Base-by-base conservation (phyloP, 2,329 filamentous ascomycete genomes). In the Dactylellina haptotyla region DNA sequence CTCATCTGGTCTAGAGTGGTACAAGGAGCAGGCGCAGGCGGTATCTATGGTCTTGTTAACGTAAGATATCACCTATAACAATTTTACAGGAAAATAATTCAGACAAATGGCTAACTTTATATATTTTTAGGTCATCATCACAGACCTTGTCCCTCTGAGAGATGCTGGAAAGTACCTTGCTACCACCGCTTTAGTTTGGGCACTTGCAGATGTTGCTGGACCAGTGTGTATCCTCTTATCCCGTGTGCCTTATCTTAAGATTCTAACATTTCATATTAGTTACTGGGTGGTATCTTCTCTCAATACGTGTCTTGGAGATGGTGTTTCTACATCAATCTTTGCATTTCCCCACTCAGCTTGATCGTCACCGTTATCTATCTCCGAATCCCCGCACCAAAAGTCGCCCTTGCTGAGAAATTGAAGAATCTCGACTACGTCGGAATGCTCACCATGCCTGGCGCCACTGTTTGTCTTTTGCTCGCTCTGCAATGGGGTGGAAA, bases 401-500 rank as follows among this genome's bases (percentile, higher is more conserved):
- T 67, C 51, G 59, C 73, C 16, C 34, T 82, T 28, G 78, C 77
- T 57, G 79, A 82, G 61, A 84, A 86, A 56, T 77, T 87, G 56
- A 80, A 82, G 75, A 83, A 85, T 0, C 82, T 88, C 56, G 87
- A 89, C 66, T 85, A 0, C 77, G 43, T 88, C 0, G 87, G 88
- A 30, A 87, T 85, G 77, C 85, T 16, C 83, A 72, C 88, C 79
- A 86, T 90, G 73, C 79, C 89, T 9, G 87, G 87, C 0, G 83
- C 83, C 23, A 83, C 88, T 30, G 82, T 88, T 12, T 87, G 84
- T 75, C 84, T 89, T 39, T 79, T 90, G 2, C 81, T 90, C 3
- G 87, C 87, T 0, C 81, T 90, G 32, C 85, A 89, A 77, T 89
- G 87, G 87, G 87, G 86, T 54, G 87, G 87, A 2, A 82, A 82